Conservation (phyloP, 2,329 filamentous ascomycete species). For the Penicillium sp. region DNA sequence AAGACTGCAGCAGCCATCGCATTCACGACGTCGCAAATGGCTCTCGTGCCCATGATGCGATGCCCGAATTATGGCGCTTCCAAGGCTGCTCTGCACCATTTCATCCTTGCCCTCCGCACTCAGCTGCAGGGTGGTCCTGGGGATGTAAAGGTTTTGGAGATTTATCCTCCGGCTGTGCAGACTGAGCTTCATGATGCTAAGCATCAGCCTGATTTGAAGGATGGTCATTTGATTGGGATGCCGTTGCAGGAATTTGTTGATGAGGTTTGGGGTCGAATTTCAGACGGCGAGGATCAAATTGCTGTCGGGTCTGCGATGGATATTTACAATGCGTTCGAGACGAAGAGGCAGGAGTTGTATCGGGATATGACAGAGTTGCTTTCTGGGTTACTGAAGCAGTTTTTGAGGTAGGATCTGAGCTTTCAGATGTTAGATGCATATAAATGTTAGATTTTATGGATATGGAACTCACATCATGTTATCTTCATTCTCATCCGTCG, state of each 20-base stretch:
- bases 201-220: neutral
- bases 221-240: neutral
- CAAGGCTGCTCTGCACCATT: neutral
- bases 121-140: neutral
- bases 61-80: neutral
- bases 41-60: neutral
- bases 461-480: neutral
- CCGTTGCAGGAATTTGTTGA: neutral
- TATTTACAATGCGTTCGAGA: neutral
- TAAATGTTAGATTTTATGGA: neutral
- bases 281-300: neutral
- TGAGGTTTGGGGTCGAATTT: neutral
- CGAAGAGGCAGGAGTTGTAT: neutral
- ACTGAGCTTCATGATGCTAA: neutral
- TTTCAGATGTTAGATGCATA: neutral
- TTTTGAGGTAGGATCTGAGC: neutral
- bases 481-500: neutral
- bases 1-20: neutral
- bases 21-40: neutral
- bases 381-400: neutral
- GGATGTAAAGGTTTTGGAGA: neutral
- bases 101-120: neutral
- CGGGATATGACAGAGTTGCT: neutral
- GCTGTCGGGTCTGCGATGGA: neutral
- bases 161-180: neutral